Percentiles rank a stretch among this genome's conserved stretches.
Conservation (phyloP, 176 grass and related monocot species). For the Zea luxurians region DNA sequence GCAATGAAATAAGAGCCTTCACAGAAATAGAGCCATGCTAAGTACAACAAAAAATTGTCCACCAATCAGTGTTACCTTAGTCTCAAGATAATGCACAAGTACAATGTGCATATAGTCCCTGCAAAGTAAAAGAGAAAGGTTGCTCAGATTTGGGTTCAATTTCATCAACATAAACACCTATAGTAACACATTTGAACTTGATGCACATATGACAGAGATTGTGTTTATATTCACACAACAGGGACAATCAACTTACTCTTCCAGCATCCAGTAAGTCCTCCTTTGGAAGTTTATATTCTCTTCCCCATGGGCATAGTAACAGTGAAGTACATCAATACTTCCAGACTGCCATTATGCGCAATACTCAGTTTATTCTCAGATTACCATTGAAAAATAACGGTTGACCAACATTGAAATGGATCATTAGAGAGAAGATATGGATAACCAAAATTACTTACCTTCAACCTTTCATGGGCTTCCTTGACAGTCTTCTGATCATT, state of each 20-base stretch:
- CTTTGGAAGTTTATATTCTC: conserved; percentile 86
- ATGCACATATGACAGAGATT: not conserved
- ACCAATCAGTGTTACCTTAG: conserved; percentile 44
- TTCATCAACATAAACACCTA: conserved; percentile 2
- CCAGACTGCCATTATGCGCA: conserved; percentile 52
- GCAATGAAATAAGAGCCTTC: not conserved
- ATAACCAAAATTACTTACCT: conserved; percentile 37
- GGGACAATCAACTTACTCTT: conserved; percentile 51
- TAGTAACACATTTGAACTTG: not conserved
- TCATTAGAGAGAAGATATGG: not conserved
- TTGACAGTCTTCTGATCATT: conserved; percentile 69
- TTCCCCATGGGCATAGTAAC: conserved; percentile 93
- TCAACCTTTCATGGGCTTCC: conserved; percentile 74
- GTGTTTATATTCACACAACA: not conserved
- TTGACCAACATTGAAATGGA: not conserved
- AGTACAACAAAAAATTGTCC: not conserved
- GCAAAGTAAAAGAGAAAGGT: conserved; percentile 30
- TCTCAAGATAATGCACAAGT: conserved; percentile 74
- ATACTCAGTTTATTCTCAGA: not conserved
- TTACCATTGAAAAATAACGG: not conserved
- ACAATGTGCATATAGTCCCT: conserved; percentile 82
- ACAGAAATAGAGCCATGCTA: conserved; percentile 13
- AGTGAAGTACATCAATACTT: conserved; percentile 87
- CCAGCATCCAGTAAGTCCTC: conserved; percentile 90
- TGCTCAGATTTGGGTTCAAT: conserved; percentile 6